A percentile compares a stretch with the other conserved stretches of the same genome.
Conservation (phyloP, 495 filamentous ascomycete genomes). For the Haplographium delicatum region DNA sequence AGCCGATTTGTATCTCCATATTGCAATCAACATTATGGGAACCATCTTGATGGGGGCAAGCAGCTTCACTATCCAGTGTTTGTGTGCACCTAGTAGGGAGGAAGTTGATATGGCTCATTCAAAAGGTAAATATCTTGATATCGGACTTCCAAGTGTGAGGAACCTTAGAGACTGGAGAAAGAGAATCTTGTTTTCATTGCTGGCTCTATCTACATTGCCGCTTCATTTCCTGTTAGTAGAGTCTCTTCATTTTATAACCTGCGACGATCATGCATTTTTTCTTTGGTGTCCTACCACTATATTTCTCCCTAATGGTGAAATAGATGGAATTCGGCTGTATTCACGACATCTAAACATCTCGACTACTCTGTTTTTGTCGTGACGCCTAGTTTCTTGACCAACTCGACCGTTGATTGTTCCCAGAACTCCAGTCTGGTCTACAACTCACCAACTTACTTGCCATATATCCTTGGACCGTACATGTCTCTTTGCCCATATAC, state of each 20-base stretch:
- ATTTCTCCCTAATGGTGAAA: neutral
- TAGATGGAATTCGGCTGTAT: conserved; percentile 26
- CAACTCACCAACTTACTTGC: neutral
- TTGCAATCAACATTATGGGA: conserved; percentile 32
- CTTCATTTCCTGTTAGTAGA: conserved; percentile 28
- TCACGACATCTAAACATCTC: conserved; percentile 24
- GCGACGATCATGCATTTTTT: too few relatives aligned
- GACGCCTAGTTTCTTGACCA: neutral
- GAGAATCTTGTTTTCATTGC: conserved; percentile 21
- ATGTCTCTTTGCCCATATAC: too few relatives aligned
- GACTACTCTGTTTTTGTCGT: conserved; percentile 33
- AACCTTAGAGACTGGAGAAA: conserved; percentile 26
- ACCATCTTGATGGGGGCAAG: conserved; percentile 35
- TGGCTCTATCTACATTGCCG: conserved; percentile 23
- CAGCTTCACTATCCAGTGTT: conserved; percentile 37
- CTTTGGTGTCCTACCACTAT: neutral
- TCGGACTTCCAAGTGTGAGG: conserved; percentile 35
- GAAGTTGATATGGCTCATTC: conserved; percentile 36
- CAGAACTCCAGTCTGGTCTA: neutral
- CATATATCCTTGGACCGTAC: too few relatives aligned
- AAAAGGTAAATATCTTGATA: conserved; percentile 30
- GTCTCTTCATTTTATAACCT: neutral
- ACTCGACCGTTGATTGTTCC: neutral
- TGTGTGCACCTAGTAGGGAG: conserved; percentile 33
- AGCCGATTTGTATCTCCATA: conserved; percentile 26